Percentiles rank a stretch among this genome's conserved stretches.
Conservation (phyloP, 2,329 filamentous ascomycete species). For the Clonostachys chloroleuca region DNA sequence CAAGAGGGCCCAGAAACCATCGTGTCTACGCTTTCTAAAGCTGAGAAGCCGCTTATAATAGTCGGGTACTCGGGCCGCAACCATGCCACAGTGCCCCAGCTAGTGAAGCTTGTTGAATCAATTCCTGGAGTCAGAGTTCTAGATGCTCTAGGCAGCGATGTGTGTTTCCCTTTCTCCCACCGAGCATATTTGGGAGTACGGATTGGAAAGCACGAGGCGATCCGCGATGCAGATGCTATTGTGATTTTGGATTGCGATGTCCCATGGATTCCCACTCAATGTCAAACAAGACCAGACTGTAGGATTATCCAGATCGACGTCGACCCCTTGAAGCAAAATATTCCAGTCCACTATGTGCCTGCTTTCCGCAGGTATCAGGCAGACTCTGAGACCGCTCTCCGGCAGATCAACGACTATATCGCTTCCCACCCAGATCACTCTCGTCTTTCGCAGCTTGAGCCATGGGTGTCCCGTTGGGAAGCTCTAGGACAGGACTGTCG, state of each 20-base stretch:
- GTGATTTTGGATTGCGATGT: constrained; percentile 64
- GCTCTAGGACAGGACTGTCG: constrained; percentile 48
- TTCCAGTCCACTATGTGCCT: constrained; percentile 50
- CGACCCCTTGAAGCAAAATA: constrained; percentile 58
- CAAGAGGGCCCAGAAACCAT: constrained; percentile 49
- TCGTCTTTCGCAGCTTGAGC: constrained; percentile 43
- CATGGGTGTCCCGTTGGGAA: constrained; percentile 53
- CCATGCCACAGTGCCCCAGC: constrained; percentile 4
- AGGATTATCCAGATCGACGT: constrained; percentile 61
- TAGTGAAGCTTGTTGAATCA: constrained; percentile 9
- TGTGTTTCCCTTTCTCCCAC: constrained; percentile 19
- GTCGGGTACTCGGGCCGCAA: constrained; percentile 7
- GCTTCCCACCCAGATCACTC: background rate
- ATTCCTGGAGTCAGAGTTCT: constrained; percentile 61
- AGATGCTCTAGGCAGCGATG: constrained; percentile 73
- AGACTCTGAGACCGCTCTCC: constrained; percentile 33
- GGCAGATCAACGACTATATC: constrained; percentile 10
- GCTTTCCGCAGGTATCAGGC: constrained; percentile 41
- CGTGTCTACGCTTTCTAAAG: constrained; percentile 52
- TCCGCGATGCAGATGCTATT: constrained; percentile 60
- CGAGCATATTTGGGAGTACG: constrained; percentile 10
- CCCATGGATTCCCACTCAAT: constrained; percentile 63
- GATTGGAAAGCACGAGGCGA: constrained; percentile 17
- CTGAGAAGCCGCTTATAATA: constrained; percentile 7
- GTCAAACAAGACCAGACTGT: constrained; percentile 48